phyloP scores from a whole-genome alignment of 148 eudicot genomes.

The Rhododendron henanense region DNA sequence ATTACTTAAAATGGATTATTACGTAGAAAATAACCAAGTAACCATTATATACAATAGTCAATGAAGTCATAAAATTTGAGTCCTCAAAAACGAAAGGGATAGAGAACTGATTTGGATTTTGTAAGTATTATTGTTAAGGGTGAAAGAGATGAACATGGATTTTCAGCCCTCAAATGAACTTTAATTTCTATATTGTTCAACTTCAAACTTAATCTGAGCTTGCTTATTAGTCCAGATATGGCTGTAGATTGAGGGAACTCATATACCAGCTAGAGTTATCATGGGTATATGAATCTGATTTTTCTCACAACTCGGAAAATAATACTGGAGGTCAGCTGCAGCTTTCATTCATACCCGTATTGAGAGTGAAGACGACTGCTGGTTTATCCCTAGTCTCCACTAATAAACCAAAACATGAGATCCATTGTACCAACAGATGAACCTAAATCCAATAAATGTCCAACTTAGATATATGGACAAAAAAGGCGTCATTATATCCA shows the following conservation, averaged over 20 bases:
- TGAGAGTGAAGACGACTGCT: neutral
- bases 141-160: neutral
- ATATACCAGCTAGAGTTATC: too few relatives aligned
- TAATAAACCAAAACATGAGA: neutral
- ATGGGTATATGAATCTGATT: too few relatives aligned
- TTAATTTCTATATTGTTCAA: too few relatives aligned
- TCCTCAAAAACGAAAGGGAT: neutral
- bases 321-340: neutral
- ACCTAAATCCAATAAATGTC: neutral
- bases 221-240: too few relatives aligned
- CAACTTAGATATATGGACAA: neutral
- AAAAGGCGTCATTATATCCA: neutral
- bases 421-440: neutral
- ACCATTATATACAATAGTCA: neutral
- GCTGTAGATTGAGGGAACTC: too few relatives aligned
- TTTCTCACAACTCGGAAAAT: too few relatives aligned
- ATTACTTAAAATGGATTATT: neutral
- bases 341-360: neutral
- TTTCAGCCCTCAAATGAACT: too few relatives aligned
- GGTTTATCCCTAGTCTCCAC: neutral
- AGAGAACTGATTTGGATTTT: neutral
- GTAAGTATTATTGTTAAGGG: neutral
- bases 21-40: neutral
- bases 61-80: neutral
- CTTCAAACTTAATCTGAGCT: too few relatives aligned